Percentiles rank a stretch among this genome's conserved stretches.
phyloP scores from a whole-genome alignment of 495 filamentous ascomycete species.

The Penicillium bialowiezense region DNA sequence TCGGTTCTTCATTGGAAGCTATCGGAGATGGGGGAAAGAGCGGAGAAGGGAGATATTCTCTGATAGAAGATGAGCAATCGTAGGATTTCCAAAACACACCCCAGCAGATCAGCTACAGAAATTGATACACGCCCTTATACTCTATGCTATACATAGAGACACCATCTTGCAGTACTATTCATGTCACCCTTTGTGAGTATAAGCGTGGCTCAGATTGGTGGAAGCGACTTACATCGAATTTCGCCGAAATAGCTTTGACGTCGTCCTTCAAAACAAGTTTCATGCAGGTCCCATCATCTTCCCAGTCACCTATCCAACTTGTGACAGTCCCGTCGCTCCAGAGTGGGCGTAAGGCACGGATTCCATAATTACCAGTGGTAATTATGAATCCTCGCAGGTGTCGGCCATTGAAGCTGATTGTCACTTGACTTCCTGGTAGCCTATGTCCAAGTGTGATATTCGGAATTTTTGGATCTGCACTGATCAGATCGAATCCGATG shows the following conservation, averaged over 20 bases:
- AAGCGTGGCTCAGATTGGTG: too few species aligned
- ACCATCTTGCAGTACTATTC: too few species aligned
- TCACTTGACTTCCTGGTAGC: neutral
- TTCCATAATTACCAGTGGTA: neutral
- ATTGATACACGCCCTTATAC: too few species aligned
- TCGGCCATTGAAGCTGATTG: neutral
- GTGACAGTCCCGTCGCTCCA: neutral
- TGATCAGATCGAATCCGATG: slow-evolving; percentile 3
- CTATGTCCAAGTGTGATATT: neutral
- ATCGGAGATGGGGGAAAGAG: too few species aligned
- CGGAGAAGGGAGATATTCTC: too few species aligned
- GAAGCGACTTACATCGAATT: slow-evolving; percentile 6
- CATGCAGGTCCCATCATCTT: too few species aligned
- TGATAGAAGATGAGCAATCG: too few species aligned
- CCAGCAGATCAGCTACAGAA: too few species aligned
- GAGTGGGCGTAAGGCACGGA: neutral
- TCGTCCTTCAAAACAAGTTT: neutral
- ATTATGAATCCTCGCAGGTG: slow-evolving; percentile 3
- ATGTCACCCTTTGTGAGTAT: too few species aligned
- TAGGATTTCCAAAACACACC: too few species aligned
- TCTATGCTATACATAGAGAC: too few species aligned
- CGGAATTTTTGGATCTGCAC: neutral
- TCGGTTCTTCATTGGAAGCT: too few species aligned
- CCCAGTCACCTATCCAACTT: neutral
- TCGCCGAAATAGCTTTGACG: neutral